These are phyloP conservation scores for Avena sativa DNA, from an alignment of 176 grass and related monocot species.

Conservation along the genomic window DNA sequence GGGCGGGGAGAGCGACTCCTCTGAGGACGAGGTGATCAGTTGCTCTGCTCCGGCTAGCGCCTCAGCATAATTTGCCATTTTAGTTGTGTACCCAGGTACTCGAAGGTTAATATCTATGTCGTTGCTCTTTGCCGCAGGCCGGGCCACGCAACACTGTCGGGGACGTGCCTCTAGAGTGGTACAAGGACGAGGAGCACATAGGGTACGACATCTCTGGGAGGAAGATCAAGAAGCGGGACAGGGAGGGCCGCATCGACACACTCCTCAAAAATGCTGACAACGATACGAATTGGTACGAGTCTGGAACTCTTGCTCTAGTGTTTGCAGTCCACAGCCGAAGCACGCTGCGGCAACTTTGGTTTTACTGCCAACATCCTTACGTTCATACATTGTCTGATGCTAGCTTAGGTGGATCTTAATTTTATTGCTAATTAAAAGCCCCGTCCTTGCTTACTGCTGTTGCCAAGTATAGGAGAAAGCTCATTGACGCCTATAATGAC, in stretches of 20 bases:
- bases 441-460: background rate
- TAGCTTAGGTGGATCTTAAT: background rate
- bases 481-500: conserved; percentile 87
- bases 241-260: conserved; percentile 68
- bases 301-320: background rate
- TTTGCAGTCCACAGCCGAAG: background rate
- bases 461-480: conserved; percentile 65
- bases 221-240: conserved; percentile 89
- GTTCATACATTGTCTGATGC: background rate
- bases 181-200: conserved; percentile 90
- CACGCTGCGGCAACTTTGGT: background rate
- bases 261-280: conserved; percentile 75
- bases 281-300: conserved; percentile 74
- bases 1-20: conserved; percentile 91
- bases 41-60: background rate
- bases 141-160: conserved; percentile 86
- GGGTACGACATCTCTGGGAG: conserved; percentile 74
- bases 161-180: conserved; percentile 80
- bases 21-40: conserved; percentile 75
- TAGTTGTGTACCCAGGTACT: background rate
- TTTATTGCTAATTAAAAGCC: conserved; percentile 26
- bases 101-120: no score
- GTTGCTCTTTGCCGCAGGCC: conserved; percentile 48
- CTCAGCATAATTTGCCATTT: background rate
- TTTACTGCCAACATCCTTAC: conserved; percentile 3